Percentiles rank a stretch among this genome's conserved stretches.
Evolutionary conservation across 495 filamentous ascomycete genomes (phyloP).

Genomic region (Arthonia radiata): DNA sequence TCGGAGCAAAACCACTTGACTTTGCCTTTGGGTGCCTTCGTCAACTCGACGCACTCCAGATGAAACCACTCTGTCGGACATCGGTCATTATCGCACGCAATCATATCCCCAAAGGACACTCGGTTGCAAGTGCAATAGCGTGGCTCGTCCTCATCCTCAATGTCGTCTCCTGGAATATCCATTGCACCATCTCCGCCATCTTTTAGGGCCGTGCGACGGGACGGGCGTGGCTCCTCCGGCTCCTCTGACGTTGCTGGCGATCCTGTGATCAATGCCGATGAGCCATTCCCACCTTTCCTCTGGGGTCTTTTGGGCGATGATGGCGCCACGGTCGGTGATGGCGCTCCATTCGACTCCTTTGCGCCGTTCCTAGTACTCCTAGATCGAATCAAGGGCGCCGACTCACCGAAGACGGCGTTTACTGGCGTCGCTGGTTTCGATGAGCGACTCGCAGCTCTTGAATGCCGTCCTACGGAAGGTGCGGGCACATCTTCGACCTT

Average conservation of each 20-base stretch:
- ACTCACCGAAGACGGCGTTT: constrained; percentile 7
- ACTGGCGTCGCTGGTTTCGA: constrained; percentile 12
- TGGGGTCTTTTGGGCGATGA: neutral
- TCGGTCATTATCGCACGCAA: constrained; percentile 76
- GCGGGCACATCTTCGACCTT: constrained; percentile 3
- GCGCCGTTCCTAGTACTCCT: constrained; percentile 8
- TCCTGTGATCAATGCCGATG: too few relatives aligned
- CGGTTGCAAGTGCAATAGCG: constrained; percentile 84
- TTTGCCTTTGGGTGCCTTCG: constrained; percentile 60
- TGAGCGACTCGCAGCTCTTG: constrained; percentile 5
- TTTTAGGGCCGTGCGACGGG: constrained; percentile 6
- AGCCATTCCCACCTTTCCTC: neutral
- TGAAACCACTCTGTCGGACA: constrained; percentile 95
- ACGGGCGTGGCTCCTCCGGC: constrained; percentile 3
- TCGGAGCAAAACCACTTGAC: too few relatives aligned
- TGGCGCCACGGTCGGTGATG: neutral
- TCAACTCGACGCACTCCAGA: constrained; percentile 70
- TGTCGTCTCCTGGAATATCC: constrained; percentile 20
- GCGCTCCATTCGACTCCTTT: constrained; percentile 1
- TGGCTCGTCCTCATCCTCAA: constrained; percentile 58
- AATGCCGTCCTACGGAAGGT: constrained; percentile 5
- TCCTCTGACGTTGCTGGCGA: too few relatives aligned
- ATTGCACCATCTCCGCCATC: constrained; percentile 1
- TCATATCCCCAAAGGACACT: constrained; percentile 91
- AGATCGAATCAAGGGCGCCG: constrained; percentile 6